Conservation (phyloP, 2,329 filamentous ascomycete genomes). For the Xylaria polymorpha region DNA sequence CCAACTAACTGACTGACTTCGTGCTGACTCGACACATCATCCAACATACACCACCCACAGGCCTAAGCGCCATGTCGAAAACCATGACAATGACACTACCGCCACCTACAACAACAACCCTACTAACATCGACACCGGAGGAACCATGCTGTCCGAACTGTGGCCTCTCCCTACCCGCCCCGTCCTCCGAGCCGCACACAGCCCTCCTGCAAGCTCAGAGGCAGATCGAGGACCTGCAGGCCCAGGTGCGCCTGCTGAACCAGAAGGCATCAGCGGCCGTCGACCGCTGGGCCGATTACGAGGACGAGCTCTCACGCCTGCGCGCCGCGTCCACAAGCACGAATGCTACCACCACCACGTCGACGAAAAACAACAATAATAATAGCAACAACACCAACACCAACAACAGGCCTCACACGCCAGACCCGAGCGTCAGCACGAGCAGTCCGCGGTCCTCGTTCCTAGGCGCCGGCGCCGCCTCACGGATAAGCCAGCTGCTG, state of each 20-base stretch:
- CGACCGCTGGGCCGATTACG: conserved; percentile 79
- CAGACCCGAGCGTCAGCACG: conserved; percentile 40
- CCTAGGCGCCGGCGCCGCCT: conserved; percentile 49
- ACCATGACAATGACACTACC: conserved; percentile 47
- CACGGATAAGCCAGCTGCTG: conserved; percentile 50
- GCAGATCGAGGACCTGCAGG: conserved; percentile 75
- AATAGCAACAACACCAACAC: conserved; percentile 15
- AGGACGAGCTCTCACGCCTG: conserved; percentile 76
- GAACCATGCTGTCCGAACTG: conserved; percentile 63
- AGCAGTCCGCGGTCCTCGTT: conserved; percentile 47
- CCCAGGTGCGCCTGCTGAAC: conserved; percentile 76
- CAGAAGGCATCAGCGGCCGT: conserved; percentile 75
- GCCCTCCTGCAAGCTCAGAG: conserved; percentile 66
- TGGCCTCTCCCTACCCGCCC: conserved; percentile 55
- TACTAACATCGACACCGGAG: conserved; percentile 41
- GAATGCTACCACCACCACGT: conserved; percentile 41
- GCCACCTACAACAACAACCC: conserved; percentile 41
- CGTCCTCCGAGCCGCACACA: conserved; percentile 51
- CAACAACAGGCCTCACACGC: conserved; percentile 35
- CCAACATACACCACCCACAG: neutral
- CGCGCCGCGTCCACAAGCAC: conserved; percentile 55
- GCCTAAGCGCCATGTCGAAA: conserved; percentile 34
- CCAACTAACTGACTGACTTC: neutral
- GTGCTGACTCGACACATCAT: conserved; percentile 1
- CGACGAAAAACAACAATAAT: conserved; percentile 11